phyloP scores from a whole-genome alignment of 768 basidiomycete genomes.

The Xanthoconium stramineum region DNA sequence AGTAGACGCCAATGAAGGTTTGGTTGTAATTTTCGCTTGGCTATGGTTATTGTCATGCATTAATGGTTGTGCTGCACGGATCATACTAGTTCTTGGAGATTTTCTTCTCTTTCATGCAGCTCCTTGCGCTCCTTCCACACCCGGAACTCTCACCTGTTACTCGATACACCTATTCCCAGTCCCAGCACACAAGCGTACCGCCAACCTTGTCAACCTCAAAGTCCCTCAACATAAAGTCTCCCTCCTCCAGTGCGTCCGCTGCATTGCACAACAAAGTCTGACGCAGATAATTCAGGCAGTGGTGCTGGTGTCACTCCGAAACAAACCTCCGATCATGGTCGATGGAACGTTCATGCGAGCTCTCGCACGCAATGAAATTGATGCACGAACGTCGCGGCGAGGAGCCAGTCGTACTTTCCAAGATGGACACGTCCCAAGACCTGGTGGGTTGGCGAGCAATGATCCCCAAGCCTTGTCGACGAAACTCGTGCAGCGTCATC shows the following conservation, averaged over 20 bases:
- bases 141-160: constrained; percentile 7
- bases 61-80: too few species aligned
- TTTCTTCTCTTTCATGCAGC: too few species aligned
- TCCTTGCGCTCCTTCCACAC: constrained; percentile 1
- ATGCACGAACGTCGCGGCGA: constrained; percentile 7
- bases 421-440: constrained; percentile 10
- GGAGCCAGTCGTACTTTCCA: constrained; percentile 2
- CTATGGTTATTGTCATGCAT: too few species aligned
- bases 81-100: too few species aligned
- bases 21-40: too few species aligned
- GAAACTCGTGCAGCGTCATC: constrained; percentile 11
- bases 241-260: constrained; percentile 31
- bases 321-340: neutral
- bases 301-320: constrained; percentile 24
- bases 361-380: constrained; percentile 10
- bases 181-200: constrained; percentile 19
- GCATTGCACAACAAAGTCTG: constrained; percentile 36
- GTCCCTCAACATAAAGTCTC: constrained; percentile 30
- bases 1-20: too few species aligned
- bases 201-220: constrained; percentile 23
- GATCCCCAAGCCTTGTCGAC: constrained; percentile 8
- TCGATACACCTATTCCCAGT: constrained; percentile 21
- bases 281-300: constrained; percentile 38
- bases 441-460: constrained; percentile 7
- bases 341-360: constrained; percentile 7